A percentile compares a stretch with the other conserved stretches of the same genome.
Evolutionary conservation across 2,329 filamentous ascomycete species (phyloP).

Genomic region (Penicillium paneum): DNA sequence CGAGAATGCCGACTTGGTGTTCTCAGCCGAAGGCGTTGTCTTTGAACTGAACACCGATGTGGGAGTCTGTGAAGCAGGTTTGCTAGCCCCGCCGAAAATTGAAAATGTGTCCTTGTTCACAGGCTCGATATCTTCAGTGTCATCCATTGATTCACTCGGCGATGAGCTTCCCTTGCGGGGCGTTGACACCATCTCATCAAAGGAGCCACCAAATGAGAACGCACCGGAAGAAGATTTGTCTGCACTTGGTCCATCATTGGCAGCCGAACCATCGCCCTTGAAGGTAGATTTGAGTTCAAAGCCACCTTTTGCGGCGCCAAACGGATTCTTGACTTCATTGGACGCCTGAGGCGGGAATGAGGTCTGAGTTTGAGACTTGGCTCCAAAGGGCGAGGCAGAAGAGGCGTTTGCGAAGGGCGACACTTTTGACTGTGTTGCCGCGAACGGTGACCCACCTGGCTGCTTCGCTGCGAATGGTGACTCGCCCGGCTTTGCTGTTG

Average conservation of each 20-base stretch:
- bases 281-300: slow-evolving; percentile 47
- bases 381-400: slow-evolving; percentile 32
- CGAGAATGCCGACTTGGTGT: slow-evolving; percentile 32
- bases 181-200: slow-evolving; percentile 42
- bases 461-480: slow-evolving; percentile 12
- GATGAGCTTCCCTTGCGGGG: slow-evolving; percentile 32
- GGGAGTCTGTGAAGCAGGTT: slow-evolving; percentile 7
- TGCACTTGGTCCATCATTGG: slow-evolving; percentile 40
- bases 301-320: slow-evolving; percentile 28
- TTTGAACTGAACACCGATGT: slow-evolving; percentile 34
- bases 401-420: slow-evolving; percentile 9
- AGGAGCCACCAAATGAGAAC: slow-evolving; percentile 40
- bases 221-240: slow-evolving; percentile 32
- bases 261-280: slow-evolving; percentile 42
- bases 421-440: not conserved
- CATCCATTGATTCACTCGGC: slow-evolving; percentile 37
- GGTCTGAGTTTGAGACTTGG: slow-evolving; percentile 20
- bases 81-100: slow-evolving; percentile 28
- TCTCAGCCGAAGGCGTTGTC: slow-evolving; percentile 26
- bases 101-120: slow-evolving; percentile 28
- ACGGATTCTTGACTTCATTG: slow-evolving; percentile 27
- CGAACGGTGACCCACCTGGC: not conserved
- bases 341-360: slow-evolving; percentile 30
- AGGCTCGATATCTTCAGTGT: slow-evolving; percentile 30
- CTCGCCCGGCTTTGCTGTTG: slow-evolving; percentile 20